Conservation (phyloP, 768 basidiomycete species). For the Suillus variegatus region DNA sequence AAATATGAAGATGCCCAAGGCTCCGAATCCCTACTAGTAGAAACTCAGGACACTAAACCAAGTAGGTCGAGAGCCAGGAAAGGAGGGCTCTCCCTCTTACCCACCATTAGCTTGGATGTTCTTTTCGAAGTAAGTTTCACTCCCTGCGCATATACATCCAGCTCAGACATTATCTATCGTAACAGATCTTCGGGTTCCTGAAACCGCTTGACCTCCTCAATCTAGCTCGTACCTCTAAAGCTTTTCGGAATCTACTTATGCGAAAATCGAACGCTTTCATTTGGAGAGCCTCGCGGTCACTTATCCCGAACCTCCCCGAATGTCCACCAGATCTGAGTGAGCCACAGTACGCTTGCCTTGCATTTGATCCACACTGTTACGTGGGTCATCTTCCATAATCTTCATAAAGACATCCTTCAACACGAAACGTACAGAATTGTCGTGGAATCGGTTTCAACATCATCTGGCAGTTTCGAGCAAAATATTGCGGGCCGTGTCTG, state of each 20-base stretch:
- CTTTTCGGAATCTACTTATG: conserved; percentile 43
- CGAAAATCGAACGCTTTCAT: conserved; percentile 28
- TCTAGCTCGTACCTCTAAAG: conserved; percentile 44
- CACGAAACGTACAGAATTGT: conserved; percentile 21
- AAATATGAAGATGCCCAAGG: background rate
- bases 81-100: conserved; percentile 30
- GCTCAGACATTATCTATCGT: background rate
- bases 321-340: conserved; percentile 49
- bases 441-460: conserved; percentile 25
- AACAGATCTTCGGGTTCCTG: conserved; percentile 46
- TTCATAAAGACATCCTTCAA: conserved; percentile 5
- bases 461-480: conserved; percentile 34
- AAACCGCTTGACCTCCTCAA: conserved; percentile 46
- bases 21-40: conserved; percentile 1
- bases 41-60: background rate
- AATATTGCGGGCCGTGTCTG: conserved; percentile 25
- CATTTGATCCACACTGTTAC: conserved; percentile 46
- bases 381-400: background rate
- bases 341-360: conserved; percentile 50
- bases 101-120: conserved; percentile 34
- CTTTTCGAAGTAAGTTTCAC: conserved; percentile 25
- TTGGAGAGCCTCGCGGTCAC: conserved; percentile 35
- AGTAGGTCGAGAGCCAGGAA: background rate
- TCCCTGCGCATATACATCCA: background rate
- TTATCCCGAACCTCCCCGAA: conserved; percentile 43